Evolutionary conservation across 1,284 basidiomycete genomes (phyloP).

Genomic region (Gastroboletus turbinatus): DNA sequence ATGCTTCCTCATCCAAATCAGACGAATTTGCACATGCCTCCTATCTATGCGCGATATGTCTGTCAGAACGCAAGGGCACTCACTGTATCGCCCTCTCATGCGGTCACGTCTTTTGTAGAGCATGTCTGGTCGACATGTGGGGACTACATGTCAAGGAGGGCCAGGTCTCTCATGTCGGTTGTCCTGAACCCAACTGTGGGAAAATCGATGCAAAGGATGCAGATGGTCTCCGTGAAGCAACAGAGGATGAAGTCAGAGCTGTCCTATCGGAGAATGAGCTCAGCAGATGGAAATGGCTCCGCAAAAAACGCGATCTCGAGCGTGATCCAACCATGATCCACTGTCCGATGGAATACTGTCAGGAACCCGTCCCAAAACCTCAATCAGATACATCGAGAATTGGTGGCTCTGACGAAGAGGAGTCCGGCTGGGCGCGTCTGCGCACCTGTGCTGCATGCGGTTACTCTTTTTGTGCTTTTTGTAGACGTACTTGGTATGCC

Average conservation of each 20-base stretch:
- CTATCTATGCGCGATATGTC: slow-evolving; percentile 68
- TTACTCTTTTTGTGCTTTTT: slow-evolving; percentile 74
- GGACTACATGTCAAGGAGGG: slow-evolving; percentile 72
- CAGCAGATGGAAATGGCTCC: slow-evolving; percentile 71
- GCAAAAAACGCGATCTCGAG: slow-evolving; percentile 66
- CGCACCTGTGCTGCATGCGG: slow-evolving; percentile 65
- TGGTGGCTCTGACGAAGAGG: slow-evolving; percentile 41
- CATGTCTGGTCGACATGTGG: slow-evolving; percentile 75
- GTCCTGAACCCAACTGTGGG: slow-evolving; percentile 74
- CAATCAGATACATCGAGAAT: slow-evolving; percentile 36
- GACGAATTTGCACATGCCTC: slow-evolving; percentile 58
- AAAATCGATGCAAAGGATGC: slow-evolving; percentile 42
- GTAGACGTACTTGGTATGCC: slow-evolving; percentile 66
- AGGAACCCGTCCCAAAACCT: slow-evolving; percentile 62
- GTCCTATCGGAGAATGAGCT: slow-evolving; percentile 63
- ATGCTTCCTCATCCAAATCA: slow-evolving; percentile 47
- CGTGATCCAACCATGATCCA: slow-evolving; percentile 73
- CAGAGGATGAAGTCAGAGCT: slow-evolving; percentile 68
- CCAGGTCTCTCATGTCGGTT: slow-evolving; percentile 65
- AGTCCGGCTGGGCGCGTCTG: slow-evolving; percentile 64
- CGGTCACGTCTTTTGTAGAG: slow-evolving; percentile 69
- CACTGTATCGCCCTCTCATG: slow-evolving; percentile 66
- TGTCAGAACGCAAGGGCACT: slow-evolving; percentile 66
- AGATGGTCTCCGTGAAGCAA: slow-evolving; percentile 45
- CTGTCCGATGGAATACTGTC: slow-evolving; percentile 74